phyloP scores from a whole-genome alignment of 768 basidiomycete species.

The Pleurotus eryngii region DNA sequence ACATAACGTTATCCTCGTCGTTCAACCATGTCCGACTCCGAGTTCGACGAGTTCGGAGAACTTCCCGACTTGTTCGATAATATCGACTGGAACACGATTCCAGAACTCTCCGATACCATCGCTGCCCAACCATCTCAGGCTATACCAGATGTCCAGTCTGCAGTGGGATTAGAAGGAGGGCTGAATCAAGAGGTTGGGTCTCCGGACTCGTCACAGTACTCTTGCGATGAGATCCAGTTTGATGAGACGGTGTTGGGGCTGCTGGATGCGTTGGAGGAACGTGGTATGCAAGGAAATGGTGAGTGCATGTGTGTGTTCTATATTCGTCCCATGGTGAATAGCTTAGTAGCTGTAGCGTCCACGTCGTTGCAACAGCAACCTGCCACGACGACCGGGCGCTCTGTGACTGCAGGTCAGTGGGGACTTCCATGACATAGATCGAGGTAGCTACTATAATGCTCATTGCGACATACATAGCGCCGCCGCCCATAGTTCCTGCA shows the following conservation, averaged over 20 bases:
- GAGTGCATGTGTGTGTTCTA: neutral
- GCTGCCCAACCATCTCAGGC: neutral
- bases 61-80: slow-evolving; percentile 54
- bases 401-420: neutral
- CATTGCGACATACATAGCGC: too few species aligned
- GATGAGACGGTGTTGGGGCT: slow-evolving; percentile 36
- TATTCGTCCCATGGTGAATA: neutral
- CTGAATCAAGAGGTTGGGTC: slow-evolving; percentile 9
- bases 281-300: slow-evolving; percentile 12
- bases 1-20: neutral
- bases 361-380: neutral
- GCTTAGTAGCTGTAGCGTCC: neutral
- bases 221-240: slow-evolving; percentile 27
- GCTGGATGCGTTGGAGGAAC: slow-evolving; percentile 45
- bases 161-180: too few species aligned
- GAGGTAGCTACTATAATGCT: neutral
- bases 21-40: slow-evolving; percentile 35
- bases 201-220: slow-evolving; percentile 17
- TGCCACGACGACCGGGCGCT: neutral
- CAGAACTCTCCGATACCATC: neutral
- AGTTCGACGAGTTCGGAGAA: slow-evolving; percentile 39
- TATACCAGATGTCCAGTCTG: slow-evolving; percentile 7
- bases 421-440: neutral
- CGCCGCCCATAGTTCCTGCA: too few species aligned
- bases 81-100: slow-evolving; percentile 38